Evolutionary conservation across 2,329 filamentous ascomycete genomes (phyloP).

Genomic region (Ascomycota sp.): DNA sequence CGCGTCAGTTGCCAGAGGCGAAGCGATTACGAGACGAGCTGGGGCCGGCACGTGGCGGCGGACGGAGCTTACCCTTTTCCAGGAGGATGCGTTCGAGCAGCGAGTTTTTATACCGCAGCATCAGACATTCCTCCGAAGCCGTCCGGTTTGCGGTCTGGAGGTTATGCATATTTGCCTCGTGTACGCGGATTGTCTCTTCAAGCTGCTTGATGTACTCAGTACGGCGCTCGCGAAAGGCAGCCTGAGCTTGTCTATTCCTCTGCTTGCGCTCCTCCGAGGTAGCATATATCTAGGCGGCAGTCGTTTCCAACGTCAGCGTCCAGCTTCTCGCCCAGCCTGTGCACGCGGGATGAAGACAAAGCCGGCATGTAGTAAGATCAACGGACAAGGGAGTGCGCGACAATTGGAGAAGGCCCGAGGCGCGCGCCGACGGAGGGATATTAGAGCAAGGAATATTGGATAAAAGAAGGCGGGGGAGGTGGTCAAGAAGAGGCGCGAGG

Average conservation of each 20-base stretch:
- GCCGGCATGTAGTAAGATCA: too few relatives aligned
- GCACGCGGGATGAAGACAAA: too few relatives aligned
- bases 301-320: too few relatives aligned
- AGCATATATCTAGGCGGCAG: constrained; percentile 61
- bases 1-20: background rate
- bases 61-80: constrained; percentile 53
- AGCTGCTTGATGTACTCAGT: constrained; percentile 99
- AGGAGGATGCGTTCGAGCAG: constrained; percentile 84
- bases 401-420: too few relatives aligned
- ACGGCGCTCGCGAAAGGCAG: constrained; percentile 85
- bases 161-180: constrained; percentile 83
- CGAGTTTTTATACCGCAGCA: constrained; percentile 97
- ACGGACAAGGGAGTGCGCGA: too few relatives aligned
- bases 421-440: too few relatives aligned
- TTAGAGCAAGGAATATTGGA: too few relatives aligned
- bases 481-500: background rate
- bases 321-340: too few relatives aligned
- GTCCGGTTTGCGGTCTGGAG: constrained; percentile 86
- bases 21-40: background rate
- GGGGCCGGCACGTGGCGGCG: background rate
- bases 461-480: background rate
- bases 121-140: constrained; percentile 89
- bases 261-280: constrained; percentile 98
- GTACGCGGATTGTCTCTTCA: constrained; percentile 89
- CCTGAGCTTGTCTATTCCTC: constrained; percentile 89